A percentile compares a stretch with the other conserved stretches of the same genome.
These are phyloP conservation scores for Lepidium didymum DNA, from an alignment of 345 rosid genomes.

Conservation along the genomic window DNA sequence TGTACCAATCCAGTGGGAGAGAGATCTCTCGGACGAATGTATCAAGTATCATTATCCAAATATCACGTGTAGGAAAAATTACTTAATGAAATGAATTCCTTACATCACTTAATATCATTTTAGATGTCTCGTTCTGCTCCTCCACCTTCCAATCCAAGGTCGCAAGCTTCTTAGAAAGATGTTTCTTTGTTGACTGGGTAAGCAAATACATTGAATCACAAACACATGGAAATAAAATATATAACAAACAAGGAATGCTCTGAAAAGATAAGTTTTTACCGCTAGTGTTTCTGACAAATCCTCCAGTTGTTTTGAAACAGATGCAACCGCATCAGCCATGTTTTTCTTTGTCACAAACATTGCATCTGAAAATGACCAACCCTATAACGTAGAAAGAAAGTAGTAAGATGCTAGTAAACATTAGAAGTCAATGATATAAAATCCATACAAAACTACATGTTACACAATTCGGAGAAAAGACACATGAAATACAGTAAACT, in stretches of 20 bases:
- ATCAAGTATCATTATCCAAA: not conserved
- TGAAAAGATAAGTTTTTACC: slow-evolving; percentile 25
- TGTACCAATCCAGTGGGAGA: not conserved
- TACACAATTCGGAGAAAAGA: not conserved
- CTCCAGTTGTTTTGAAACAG: slow-evolving; percentile 76
- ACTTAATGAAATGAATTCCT: not conserved
- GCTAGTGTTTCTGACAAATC: slow-evolving; percentile 66
- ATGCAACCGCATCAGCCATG: slow-evolving; percentile 74
- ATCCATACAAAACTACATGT: not conserved
- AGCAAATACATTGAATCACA: slow-evolving; percentile 7
- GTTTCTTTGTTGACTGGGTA: slow-evolving; percentile 74
- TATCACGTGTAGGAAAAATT: not conserved
- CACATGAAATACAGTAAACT: not conserved
- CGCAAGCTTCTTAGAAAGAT: slow-evolving; percentile 67
- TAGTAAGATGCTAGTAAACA: not conserved
- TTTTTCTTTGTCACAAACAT: slow-evolving; percentile 90
- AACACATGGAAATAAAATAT: not conserved
- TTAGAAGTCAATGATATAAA: slow-evolving; percentile 1
- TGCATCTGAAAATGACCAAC: slow-evolving; percentile 78
- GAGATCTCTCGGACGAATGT: not conserved
- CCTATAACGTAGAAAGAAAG: slow-evolving; percentile 42
- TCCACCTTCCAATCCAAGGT: slow-evolving; percentile 81
- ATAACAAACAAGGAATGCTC: not conserved
- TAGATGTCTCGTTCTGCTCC: slow-evolving; percentile 68
- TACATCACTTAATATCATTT: slow-evolving; percentile 61